Evolutionary conservation across 1,284 basidiomycete genomes (phyloP).

Genomic region (Apiotrichum siamense): DNA sequence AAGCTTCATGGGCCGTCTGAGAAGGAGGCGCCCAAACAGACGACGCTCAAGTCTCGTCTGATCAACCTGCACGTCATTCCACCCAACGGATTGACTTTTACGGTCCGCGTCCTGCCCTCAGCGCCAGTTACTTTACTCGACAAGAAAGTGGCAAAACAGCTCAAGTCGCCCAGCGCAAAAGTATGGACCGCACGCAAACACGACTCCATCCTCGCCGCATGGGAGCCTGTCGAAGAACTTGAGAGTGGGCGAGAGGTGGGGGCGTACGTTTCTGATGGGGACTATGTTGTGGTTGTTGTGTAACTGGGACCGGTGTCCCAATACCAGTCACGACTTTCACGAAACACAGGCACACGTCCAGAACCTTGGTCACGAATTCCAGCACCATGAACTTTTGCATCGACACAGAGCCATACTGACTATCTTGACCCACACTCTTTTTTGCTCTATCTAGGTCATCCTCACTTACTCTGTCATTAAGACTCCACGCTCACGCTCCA

Average conservation of each 20-base stretch:
- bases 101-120: constrained; percentile 12
- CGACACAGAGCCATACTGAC: no score
- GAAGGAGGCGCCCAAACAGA: background rate
- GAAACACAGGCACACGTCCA: no score
- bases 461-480: no score
- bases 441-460: no score
- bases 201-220: constrained; percentile 2
- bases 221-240: constrained; percentile 20
- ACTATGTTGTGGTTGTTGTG: constrained; percentile 7
- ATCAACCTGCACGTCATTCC: constrained; percentile 18
- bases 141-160: constrained; percentile 6
- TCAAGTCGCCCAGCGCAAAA: background rate
- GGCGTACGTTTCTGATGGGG: constrained; percentile 18
- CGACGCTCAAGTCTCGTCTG: constrained; percentile 27
- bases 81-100: constrained; percentile 12
- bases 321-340: no score
- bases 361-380: no score
- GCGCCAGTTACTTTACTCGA: constrained; percentile 2
- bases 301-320: no score
- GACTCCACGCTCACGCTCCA: constrained; percentile 38
- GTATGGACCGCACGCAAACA: constrained; percentile 10
- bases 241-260: constrained; percentile 18
- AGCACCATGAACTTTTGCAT: no score
- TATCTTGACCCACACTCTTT: no score
- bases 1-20: constrained; percentile 15